Evolutionary conservation across 2,329 filamentous ascomycete species (phyloP).

Genomic region (Paracorniculantispora psalliotae): DNA sequence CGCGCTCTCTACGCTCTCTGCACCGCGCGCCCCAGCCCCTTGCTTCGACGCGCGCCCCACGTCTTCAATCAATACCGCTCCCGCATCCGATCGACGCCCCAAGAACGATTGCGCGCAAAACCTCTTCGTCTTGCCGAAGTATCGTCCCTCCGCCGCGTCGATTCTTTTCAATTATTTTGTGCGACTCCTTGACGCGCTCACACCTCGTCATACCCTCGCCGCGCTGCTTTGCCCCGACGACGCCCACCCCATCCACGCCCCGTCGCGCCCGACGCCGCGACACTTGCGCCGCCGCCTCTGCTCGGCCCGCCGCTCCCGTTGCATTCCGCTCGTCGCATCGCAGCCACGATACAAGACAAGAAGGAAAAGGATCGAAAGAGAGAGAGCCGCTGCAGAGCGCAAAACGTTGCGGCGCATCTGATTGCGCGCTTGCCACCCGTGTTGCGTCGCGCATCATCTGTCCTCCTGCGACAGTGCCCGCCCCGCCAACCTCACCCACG

Average conservation of each 20-base stretch:
- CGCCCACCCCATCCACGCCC: no score
- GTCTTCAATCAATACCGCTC: constrained; percentile 8
- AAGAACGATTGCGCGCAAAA: neutral
- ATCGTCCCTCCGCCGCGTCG: neutral
- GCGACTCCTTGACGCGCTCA: neutral
- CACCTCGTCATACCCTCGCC: neutral
- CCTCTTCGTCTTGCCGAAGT: neutral
- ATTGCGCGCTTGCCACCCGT: neutral
- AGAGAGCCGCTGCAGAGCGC: neutral
- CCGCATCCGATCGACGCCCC: constrained; percentile 6
- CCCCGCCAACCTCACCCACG: neutral
- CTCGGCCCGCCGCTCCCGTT: neutral
- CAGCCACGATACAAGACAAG: neutral
- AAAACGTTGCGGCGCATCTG: neutral
- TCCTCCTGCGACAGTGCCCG: constrained; percentile 1
- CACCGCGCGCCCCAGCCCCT: neutral
- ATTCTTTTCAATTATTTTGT: neutral
- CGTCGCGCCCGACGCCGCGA: neutral
- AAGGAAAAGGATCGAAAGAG: no score
- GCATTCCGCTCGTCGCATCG: constrained; percentile 4
- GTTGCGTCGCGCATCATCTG: constrained; percentile 4
- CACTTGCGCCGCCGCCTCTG: neutral
- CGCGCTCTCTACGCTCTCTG: no score
- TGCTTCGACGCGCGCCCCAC: constrained; percentile 6
- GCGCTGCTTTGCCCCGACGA: neutral